Base-by-base conservation (phyloP, 2,329 filamentous ascomycete genomes). In the Pestalotiopsis sp. region DNA sequence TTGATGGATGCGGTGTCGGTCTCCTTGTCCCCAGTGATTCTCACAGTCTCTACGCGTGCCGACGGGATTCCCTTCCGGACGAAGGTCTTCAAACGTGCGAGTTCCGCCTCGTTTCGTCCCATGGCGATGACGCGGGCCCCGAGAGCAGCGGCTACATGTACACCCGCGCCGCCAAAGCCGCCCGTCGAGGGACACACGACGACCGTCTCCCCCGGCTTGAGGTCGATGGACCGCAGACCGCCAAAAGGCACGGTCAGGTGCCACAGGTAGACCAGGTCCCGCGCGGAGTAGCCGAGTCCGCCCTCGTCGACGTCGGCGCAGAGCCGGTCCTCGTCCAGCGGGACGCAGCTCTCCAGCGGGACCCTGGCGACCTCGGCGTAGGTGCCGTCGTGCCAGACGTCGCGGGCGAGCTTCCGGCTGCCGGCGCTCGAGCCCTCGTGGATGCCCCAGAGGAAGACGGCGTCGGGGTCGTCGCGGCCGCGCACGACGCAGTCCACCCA, bases 81-180 rank as follows among this genome's bases (percentile, higher is more conserved):
- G n/a, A 71, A 68, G 2, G 71, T 68, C 40, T 78, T 76, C 24
- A 86, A 66, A 44, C 73, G 72, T n/a, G 73, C 73, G 22, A 85
- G 72, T 48, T 70, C 69, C 44, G 74, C 71, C 67, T 75, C 69
- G 69, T 83, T 83, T 11, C 84, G 76, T 1, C 85, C 83, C 76
- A 84, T 79, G 3, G 85, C 85, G 64, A 88, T 74, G 6, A 87
- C 84, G 13, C 77, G 79, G 1, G 83, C 84, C 0, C 84, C 85
- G 78, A 86, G 82, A 2, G 83, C 81, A 0, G 83, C 60, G 0
- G 84, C 85, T 0, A 83, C 77, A 3, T 76, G 70, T 0, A 86
- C 82, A 0, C 77, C 83, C 0, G 80, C 80, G 17, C 83, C 79
- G 7, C 84, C 81, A 71, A 80, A 87, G 0, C 69, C 70, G 0